Evolutionary conservation across 495 filamentous ascomycete genomes (phyloP).

Genomic region (Massariosphaeria phaeospora): DNA sequence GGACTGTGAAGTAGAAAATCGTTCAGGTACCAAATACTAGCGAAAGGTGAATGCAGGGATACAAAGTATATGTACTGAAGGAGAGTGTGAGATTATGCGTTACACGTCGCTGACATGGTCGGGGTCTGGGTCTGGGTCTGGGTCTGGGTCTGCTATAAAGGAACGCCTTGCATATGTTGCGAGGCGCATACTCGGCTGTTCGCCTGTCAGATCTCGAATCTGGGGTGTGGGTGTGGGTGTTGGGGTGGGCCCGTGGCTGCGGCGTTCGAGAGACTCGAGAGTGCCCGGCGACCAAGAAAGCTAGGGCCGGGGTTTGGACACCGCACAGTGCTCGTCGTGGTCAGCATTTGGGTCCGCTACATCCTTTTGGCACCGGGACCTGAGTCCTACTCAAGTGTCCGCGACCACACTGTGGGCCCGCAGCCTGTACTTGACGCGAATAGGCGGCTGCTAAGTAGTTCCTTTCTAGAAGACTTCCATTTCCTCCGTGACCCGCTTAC

Average conservation of each 20-base stretch:
- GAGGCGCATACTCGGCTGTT: background rate
- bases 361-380: no score
- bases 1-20: no score
- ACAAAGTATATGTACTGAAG: no score
- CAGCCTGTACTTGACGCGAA: no score
- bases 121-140: no score
- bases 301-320: background rate
- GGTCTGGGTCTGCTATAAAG: background rate
- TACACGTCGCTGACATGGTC: no score
- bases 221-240: background rate
- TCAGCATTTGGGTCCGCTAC: no score
- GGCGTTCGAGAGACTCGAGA: slow-evolving; percentile 8
- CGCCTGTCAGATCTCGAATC: slow-evolving; percentile 3
- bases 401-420: no score
- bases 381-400: no score
- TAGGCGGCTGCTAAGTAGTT: background rate
- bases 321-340: background rate
- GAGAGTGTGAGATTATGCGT: no score
- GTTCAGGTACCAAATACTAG: no score
- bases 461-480: slow-evolving; percentile 36
- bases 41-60: no score
- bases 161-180: background rate
- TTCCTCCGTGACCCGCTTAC: slow-evolving; percentile 52
- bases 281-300: slow-evolving; percentile 16
- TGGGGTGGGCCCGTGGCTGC: background rate